Base-by-base conservation (phyloP, 768 basidiomycete genomes). In the Amanita molliuscula region DNA sequence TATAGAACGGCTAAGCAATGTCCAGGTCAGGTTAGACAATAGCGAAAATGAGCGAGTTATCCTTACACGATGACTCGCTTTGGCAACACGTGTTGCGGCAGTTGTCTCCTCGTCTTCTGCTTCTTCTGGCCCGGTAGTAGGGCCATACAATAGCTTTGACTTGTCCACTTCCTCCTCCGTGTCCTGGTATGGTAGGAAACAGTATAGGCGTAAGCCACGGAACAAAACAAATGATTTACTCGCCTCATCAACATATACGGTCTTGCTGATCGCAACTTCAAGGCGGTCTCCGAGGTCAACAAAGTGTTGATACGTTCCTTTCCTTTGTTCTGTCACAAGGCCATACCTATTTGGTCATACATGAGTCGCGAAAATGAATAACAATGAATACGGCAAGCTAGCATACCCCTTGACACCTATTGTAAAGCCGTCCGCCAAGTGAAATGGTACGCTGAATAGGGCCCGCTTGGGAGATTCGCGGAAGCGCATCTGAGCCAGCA, bases 271-370 rank as follows among this genome's bases (percentile, higher is more conserved):
- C 0, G 84, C 90, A 46, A 88, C 82, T 56, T 85, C 87, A 83
- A 82, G 84, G 53, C 73, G 71, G 60, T 82, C 82, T 42, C 80
- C 90, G 51, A 79, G 74, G 59, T 88, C 89, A 31, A 81, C 77
- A 53, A 96, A 93, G 59, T 91, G 88, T 60, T 79, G 85, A 63
- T 91, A 86, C 4, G 72, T 48, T 0, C 88, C 87, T 64, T 85
- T 94, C 63, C 77, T 87, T 66, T 94, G 91, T 59, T 93, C 84
- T 1, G 88, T 88, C 13, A 98, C 76, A 38, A 95, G 66, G 7
- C 88, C 84, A 63, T 95, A 99, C 42, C 92, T 96, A 55, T 15
- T 29, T 50, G 15, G 31, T 37, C 42, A 11, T 16, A 53, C 23
- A 26, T 53, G 54, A 51, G 45, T 50, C 18, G 36, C 16, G 25